phyloP scores from a whole-genome alignment of 192 early-diverging fungal species.

The Gamsiella multidivaricata region DNA sequence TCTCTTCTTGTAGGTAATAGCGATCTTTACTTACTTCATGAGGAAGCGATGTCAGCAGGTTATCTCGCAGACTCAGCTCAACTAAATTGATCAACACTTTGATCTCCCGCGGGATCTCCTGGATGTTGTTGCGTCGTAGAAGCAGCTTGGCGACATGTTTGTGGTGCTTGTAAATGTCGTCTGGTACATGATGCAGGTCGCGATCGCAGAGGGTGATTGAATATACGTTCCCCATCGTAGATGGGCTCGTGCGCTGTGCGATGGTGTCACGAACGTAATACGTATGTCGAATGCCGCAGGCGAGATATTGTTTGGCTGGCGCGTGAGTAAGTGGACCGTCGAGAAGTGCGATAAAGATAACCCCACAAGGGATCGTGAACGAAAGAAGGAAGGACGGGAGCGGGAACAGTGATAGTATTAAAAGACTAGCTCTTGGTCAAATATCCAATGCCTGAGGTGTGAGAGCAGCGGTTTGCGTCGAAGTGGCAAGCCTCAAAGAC shows the following conservation, averaged over 20 bases:
- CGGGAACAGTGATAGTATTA: too few species aligned
- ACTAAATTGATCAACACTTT: conserved; percentile 44
- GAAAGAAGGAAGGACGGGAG: too few species aligned
- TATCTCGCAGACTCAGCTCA: conserved; percentile 46
- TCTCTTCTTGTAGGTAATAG: neutral
- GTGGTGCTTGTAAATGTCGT: conserved; percentile 52
- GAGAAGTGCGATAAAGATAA: too few species aligned
- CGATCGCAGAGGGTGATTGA: conserved; percentile 51
- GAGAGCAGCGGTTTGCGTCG: too few species aligned
- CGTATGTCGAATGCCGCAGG: too few species aligned
- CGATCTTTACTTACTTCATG: conserved; percentile 17
- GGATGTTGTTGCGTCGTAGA: conserved; percentile 42
- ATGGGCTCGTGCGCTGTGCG: neutral
- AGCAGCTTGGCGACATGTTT: conserved; percentile 45
- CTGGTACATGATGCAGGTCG: conserved; percentile 45
- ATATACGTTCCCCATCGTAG: conserved; percentile 51
- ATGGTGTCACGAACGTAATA: neutral
- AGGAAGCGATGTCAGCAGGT: conserved; percentile 34
- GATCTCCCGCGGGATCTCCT: conserved; percentile 49
- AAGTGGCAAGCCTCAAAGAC: too few species aligned
- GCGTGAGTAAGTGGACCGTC: too few species aligned
- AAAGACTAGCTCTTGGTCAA: too few species aligned
- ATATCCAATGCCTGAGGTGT: too few species aligned
- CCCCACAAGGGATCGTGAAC: too few species aligned
- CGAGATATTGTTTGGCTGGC: too few species aligned